Conservation (phyloP, 495 filamentous ascomycete species). For the Hypoxylon fuscum region DNA sequence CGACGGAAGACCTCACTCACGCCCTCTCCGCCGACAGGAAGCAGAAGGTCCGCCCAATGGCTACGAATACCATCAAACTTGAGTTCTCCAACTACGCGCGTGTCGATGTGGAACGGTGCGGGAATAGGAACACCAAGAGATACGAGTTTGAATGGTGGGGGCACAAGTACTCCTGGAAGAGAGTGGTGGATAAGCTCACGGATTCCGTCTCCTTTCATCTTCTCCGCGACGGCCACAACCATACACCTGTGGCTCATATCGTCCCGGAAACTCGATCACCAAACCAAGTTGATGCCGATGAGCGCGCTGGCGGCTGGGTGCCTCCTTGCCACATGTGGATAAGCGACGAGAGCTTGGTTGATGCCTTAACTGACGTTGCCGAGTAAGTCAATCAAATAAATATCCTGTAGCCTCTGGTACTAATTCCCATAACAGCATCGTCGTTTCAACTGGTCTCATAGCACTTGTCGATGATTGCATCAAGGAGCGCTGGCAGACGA, state of each 20-base stretch:
- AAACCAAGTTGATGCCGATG: conserved; percentile 74
- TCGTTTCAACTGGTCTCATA: conserved; percentile 89
- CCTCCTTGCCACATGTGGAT: conserved; percentile 92
- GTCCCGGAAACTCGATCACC: conserved; percentile 80
- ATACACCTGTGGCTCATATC: conserved; percentile 79
- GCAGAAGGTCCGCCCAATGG: conserved; percentile 54
- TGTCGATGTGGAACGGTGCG: conserved; percentile 79
- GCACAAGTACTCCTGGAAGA: conserved; percentile 84
- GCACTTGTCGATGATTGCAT: conserved; percentile 93
- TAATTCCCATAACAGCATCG: conserved; percentile 65
- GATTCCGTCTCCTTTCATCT: conserved; percentile 79
- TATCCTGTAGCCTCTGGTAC: neutral
- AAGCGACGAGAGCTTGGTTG: conserved; percentile 72
- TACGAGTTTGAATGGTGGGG: conserved; percentile 96
- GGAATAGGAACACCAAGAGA: conserved; percentile 73
- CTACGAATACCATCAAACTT: conserved; percentile 80
- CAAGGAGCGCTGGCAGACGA: conserved; percentile 77
- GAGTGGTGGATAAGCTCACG: conserved; percentile 68
- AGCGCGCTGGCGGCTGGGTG: conserved; percentile 86
- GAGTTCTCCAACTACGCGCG: conserved; percentile 99
- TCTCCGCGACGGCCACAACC: conserved; percentile 68
- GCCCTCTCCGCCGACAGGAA: conserved; percentile 46
- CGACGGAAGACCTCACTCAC: conserved; percentile 50
- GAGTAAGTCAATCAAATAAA: conserved; percentile 74
- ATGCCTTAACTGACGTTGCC: conserved; percentile 78